These are phyloP conservation scores for Craspedostauros australis DNA, from an alignment of 108 stramenopile species.

Conservation along the genomic window DNA sequence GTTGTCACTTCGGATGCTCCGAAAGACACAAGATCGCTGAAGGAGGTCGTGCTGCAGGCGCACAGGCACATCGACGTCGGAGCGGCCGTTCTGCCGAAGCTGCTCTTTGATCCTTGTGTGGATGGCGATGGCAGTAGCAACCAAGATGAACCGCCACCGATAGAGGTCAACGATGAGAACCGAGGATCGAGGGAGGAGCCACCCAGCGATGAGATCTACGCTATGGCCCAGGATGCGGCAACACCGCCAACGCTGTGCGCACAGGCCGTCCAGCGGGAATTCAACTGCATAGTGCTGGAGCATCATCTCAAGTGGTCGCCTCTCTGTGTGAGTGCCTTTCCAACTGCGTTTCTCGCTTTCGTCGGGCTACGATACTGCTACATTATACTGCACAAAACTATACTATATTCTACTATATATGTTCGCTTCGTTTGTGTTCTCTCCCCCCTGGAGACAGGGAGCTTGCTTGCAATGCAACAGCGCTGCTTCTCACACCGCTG, in stretches of 20 bases:
- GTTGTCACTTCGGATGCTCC: too few relatives aligned
- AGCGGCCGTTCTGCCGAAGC: constrained; percentile 70
- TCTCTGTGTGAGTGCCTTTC: constrained; percentile 22
- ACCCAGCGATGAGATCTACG: constrained; percentile 1
- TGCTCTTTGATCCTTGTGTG: constrained; percentile 39
- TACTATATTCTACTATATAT: too few relatives aligned
- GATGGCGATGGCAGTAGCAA: constrained; percentile 24
- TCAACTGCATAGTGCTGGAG: constrained; percentile 88
- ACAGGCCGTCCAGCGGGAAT: constrained; percentile 55
- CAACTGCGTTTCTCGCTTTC: too few relatives aligned
- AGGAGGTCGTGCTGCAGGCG: constrained; percentile 36
- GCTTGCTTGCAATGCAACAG: too few relatives aligned
- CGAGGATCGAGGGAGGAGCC: constrained; percentile 16
- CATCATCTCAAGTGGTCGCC: constrained; percentile 90
- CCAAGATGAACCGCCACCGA: background rate
- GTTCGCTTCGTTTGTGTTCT: too few relatives aligned
- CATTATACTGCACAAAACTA: too few relatives aligned
- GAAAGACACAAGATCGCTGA: too few relatives aligned
- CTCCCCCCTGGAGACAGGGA: too few relatives aligned
- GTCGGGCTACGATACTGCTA: too few relatives aligned
- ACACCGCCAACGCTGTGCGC: constrained; percentile 40
- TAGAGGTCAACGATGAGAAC: constrained; percentile 20
- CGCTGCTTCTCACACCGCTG: too few relatives aligned
- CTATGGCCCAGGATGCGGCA: too few relatives aligned
- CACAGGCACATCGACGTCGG: constrained; percentile 78